Conservation (phyloP, 2,329 filamentous ascomycete genomes). For the Sclerotinia sclerotiorum region DNA sequence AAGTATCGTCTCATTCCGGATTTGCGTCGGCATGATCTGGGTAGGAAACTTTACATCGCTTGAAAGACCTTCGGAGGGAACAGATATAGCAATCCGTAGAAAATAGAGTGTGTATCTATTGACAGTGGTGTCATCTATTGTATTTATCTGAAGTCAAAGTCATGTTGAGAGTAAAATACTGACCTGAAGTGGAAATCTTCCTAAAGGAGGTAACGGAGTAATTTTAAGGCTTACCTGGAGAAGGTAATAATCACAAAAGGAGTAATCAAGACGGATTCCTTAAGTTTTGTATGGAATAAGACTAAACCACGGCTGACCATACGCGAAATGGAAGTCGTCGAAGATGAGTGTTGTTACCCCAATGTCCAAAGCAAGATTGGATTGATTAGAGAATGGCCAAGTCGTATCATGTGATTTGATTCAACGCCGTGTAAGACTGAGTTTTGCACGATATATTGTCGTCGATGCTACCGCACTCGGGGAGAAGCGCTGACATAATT, state of each 20-base stretch:
- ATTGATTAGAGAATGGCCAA: not conserved
- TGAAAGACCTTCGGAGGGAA: not conserved
- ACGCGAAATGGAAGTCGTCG: not conserved
- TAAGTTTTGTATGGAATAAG: not conserved
- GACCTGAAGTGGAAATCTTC: not conserved
- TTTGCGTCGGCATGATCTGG: not conserved
- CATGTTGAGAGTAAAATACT: not conserved
- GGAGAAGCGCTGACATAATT: no score
- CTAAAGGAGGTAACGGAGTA: constrained; percentile 3
- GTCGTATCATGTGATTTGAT: not conserved
- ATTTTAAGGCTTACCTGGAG: not conserved
- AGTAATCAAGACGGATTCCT: not conserved
- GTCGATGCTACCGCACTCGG: not conserved
- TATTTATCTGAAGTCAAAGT: not conserved
- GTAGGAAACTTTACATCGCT: not conserved
- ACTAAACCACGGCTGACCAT: no score
- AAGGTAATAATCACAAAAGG: constrained; percentile 4
- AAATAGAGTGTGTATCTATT: not conserved
- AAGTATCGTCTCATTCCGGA: not conserved
- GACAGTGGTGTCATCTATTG: not conserved
- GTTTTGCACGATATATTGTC: not conserved
- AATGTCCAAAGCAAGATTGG: not conserved
- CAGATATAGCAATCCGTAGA: not conserved
- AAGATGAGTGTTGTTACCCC: not conserved
- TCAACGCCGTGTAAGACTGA: no score